Evolutionary conservation across 2,329 filamentous ascomycete species (phyloP).

Genomic region (Talaromyces piceae): DNA sequence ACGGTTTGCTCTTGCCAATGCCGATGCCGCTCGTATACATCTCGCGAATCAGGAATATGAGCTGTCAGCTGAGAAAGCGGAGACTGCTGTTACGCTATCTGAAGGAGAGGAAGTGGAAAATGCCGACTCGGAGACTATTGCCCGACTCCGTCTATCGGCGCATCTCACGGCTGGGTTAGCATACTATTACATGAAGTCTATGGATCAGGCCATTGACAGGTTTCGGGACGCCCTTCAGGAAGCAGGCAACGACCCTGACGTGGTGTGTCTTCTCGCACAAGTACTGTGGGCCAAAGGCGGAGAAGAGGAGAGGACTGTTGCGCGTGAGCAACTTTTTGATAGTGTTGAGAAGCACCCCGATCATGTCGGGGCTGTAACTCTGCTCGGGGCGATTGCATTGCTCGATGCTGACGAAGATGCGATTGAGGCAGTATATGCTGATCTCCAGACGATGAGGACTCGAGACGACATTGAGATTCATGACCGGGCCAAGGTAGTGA

Average conservation of each 20-base stretch:
- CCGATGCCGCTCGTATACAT: constrained; percentile 77
- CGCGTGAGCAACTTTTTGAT: constrained; percentile 71
- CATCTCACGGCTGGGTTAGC: constrained; percentile 81
- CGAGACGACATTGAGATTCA: constrained; percentile 54
- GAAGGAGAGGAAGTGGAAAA: constrained; percentile 64
- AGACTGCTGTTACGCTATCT: constrained; percentile 70
- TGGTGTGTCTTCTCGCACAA: constrained; percentile 79
- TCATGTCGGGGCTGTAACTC: constrained; percentile 70
- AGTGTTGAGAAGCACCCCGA: constrained; percentile 66
- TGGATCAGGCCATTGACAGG: constrained; percentile 64
- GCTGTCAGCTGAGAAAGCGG: constrained; percentile 69
- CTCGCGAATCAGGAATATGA: constrained; percentile 61
- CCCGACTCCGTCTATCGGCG: constrained; percentile 69
- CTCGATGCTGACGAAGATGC: constrained; percentile 73
- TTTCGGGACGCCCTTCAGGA: constrained; percentile 76
- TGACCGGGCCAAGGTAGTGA: constrained; percentile 63
- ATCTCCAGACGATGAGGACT: constrained; percentile 66
- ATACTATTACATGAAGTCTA: constrained; percentile 61
- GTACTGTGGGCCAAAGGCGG: constrained; percentile 87
- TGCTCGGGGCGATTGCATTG: constrained; percentile 77
- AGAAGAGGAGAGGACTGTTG: constrained; percentile 64
- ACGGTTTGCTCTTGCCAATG: constrained; percentile 72
- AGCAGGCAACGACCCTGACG: constrained; percentile 68
- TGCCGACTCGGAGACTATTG: constrained; percentile 53
- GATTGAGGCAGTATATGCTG: constrained; percentile 69